Evolutionary conservation across 495 filamentous ascomycete species (phyloP).

Genomic region (Penicillium subrubescens): DNA sequence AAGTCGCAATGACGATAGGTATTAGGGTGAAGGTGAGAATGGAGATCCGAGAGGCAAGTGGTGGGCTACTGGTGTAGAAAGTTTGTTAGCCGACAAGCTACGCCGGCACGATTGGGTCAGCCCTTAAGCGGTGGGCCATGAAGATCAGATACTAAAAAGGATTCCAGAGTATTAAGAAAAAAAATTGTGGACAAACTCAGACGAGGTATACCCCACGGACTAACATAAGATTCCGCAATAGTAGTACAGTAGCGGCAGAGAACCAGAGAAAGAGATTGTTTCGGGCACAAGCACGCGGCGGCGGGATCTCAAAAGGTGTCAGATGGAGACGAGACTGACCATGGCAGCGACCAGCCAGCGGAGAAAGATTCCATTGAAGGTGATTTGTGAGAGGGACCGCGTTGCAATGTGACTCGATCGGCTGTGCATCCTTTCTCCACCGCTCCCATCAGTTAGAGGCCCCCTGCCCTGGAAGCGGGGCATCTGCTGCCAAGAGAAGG

Average conservation of each 20-base stretch:
- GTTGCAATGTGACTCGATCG: constrained; percentile 21
- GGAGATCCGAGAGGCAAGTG: background rate
- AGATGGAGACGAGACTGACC: constrained; percentile 18
- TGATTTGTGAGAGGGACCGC: constrained; percentile 18
- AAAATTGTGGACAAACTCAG: constrained; percentile 13
- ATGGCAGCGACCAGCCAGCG: constrained; percentile 10
- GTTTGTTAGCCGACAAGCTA: background rate
- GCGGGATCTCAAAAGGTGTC: constrained; percentile 11
- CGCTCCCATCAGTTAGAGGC: constrained; percentile 16
- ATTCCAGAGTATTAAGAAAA: background rate
- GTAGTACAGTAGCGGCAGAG: constrained; percentile 7
- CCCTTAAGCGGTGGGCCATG: constrained; percentile 8
- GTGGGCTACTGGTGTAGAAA: background rate
- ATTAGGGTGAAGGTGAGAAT: background rate
- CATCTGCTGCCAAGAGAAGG: background rate
- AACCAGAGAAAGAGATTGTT: background rate
- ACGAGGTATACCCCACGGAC: constrained; percentile 7
- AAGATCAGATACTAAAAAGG: background rate
- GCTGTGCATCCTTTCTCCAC: constrained; percentile 20
- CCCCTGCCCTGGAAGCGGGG: constrained; percentile 5
- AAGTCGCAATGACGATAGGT: background rate
- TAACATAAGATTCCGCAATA: constrained; percentile 5
- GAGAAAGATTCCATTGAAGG: constrained; percentile 18
- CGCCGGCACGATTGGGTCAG: constrained; percentile 4
- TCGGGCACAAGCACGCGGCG: constrained; percentile 1